Evolutionary conservation across 768 basidiomycete species (phyloP).

Genomic region (Boletus tomentosulus): DNA sequence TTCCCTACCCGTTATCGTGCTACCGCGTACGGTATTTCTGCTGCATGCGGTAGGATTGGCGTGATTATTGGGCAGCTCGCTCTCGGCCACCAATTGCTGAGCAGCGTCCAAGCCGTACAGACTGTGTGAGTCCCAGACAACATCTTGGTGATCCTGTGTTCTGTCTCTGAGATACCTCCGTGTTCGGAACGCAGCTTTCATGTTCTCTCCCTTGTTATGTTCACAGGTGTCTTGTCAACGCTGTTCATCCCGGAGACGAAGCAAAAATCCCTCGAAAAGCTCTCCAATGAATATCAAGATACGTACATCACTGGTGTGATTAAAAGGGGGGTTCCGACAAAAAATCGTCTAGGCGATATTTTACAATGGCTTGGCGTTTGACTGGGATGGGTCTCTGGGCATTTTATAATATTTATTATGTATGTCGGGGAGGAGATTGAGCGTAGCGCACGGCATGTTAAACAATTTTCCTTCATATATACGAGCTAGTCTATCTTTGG

Average conservation of each 20-base stretch:
- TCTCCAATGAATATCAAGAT: constrained; percentile 68
- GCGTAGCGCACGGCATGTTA: not conserved
- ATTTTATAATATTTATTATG: not conserved
- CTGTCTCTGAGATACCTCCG: not conserved
- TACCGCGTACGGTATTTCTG: constrained; percentile 72
- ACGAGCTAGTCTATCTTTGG: constrained; percentile 84
- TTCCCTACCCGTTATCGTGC: constrained; percentile 76
- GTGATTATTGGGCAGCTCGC: constrained; percentile 78
- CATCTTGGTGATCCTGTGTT: not conserved
- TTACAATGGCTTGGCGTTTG: not conserved
- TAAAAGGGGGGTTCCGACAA: constrained; percentile 12
- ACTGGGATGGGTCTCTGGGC: not conserved
- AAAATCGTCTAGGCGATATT: not conserved
- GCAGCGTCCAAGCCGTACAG: constrained; percentile 51
- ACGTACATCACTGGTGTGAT: constrained; percentile 42
- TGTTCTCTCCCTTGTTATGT: constrained; percentile 80
- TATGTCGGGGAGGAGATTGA: not conserved
- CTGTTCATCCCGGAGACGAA: constrained; percentile 82
- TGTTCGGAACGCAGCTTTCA: constrained; percentile 46
- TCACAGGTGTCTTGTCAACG: constrained; percentile 79
- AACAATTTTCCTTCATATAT: not conserved
- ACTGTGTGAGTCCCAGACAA: constrained; percentile 53
- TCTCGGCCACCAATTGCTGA: constrained; percentile 57
- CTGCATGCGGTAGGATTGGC: constrained; percentile 69
- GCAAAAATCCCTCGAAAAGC: constrained; percentile 55